Percentiles rank a stretch among this genome's conserved stretches.
phyloP scores from a whole-genome alignment of 306 rosid genomes.

The Hippophae gyantsensis region DNA sequence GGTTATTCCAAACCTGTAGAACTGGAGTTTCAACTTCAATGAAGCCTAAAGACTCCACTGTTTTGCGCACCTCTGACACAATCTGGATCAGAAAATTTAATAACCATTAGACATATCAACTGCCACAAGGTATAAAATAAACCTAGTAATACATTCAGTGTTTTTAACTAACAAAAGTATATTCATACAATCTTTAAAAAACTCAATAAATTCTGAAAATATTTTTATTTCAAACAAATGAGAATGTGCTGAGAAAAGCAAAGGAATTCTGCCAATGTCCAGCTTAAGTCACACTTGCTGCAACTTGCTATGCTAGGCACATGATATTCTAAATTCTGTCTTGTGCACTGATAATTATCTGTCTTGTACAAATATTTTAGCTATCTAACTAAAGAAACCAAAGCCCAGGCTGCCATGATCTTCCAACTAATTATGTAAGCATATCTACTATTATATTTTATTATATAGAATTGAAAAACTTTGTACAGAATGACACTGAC shows the following conservation, averaged over 20 bases:
- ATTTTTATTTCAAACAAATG: background rate
- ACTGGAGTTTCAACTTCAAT: constrained; percentile 98
- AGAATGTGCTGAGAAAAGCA: background rate
- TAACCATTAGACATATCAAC: background rate
- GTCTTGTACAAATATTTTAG: too few relatives aligned
- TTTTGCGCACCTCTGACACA: constrained; percentile 73
- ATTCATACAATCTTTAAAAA: background rate
- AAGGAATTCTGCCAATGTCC: background rate
- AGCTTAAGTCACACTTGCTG: background rate
- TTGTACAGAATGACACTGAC: too few relatives aligned
- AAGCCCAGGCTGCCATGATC: too few relatives aligned
- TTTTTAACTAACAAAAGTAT: too few relatives aligned
- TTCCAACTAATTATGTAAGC: too few relatives aligned
- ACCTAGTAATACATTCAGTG: background rate
- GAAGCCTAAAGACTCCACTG: constrained; percentile 83
- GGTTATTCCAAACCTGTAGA: constrained; percentile 56
- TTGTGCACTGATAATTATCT: too few relatives aligned
- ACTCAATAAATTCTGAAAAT: constrained; percentile 1
- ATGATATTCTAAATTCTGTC: too few relatives aligned
- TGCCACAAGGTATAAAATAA: background rate
- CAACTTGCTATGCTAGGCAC: background rate
- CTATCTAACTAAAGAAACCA: too few relatives aligned
- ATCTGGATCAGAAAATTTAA: constrained; percentile 35
- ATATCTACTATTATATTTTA: too few relatives aligned
- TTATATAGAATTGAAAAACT: too few relatives aligned